These are phyloP conservation scores for Cairneyella variabilis DNA, from an alignment of 495 filamentous ascomycete species.

Conservation along the genomic window DNA sequence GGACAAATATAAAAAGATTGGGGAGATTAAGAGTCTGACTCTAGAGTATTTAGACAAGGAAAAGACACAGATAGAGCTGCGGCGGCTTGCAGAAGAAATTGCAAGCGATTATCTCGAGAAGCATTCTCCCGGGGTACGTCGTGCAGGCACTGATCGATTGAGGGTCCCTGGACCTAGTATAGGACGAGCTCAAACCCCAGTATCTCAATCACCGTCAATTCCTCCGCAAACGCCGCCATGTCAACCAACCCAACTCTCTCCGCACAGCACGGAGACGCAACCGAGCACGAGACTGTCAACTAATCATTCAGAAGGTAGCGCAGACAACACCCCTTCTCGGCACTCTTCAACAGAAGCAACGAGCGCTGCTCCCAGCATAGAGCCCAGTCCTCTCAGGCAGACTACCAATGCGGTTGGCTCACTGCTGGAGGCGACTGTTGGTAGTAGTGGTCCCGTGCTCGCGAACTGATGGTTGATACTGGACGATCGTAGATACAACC, in stretches of 20 bases:
- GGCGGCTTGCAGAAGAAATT: constrained; percentile 7
- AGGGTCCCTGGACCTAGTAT: neutral
- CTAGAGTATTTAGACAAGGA: constrained; percentile 1
- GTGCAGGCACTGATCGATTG: constrained; percentile 1
- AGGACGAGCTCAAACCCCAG: constrained; percentile 7
- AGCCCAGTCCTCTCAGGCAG: neutral
- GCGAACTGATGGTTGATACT: neutral
- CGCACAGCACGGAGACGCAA: constrained; percentile 4
- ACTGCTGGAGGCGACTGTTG: neutral
- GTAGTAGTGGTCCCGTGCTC: neutral
- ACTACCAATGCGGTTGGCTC: neutral
- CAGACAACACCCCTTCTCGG: constrained; percentile 2
- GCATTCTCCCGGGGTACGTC: neutral
- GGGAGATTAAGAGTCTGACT: constrained; percentile 11
- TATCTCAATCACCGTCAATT: neutral
- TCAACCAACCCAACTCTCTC: neutral
- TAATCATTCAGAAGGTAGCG: constrained; percentile 3
- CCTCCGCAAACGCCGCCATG: neutral
- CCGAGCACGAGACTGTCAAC: constrained; percentile 4
- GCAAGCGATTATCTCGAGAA: constrained; percentile 10
- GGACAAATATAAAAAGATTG: constrained; percentile 16
- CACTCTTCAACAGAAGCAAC: constrained; percentile 6
- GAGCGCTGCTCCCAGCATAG: constrained; percentile 3
- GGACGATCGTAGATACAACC: no score
- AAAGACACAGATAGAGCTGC: neutral